Evolutionary conservation across 176 grass and related monocot species (phyloP), one percentile per base, ranked within the genome.

Genomic region (Thalia dealbata): DNA sequence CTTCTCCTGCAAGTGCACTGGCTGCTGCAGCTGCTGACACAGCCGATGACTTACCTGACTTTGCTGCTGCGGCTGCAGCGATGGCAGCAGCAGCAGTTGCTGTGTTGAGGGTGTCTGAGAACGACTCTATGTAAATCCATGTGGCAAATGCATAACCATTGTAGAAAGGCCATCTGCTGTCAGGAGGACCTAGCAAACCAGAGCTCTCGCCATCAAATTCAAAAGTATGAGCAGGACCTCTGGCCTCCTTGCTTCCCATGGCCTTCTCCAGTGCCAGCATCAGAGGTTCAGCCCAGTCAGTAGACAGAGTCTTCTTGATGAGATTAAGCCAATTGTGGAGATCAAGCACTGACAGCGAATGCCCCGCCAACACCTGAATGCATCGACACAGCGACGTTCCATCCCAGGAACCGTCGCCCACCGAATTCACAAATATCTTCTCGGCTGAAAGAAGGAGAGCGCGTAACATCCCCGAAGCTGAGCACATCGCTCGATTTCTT

Each of bases 181-280:
- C 93, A 5, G 87, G 87, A 18, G 93, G 93, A 50, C 82, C 87
- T 70, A 97, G 88, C 76, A 97, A 67, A 14, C 93, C 93, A 71
- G 93, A 97, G 83, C 89, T 97, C 79, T 97, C 93, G 10, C 93
- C 93, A 56, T 97, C 93, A 48, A 97, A 97, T 67, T 97, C 93
- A 65, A 97, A 97, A 54, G 89, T 84, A 32, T 60, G 74, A 23
- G 89, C 78, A 14, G 89, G 93, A 26, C 93, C 93, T 61, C 61
- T 80, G 21, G 83, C 69, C 76, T 92, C 93, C 76, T 81, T 77
- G 24, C 93, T 86, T 29, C 67, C 78, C 81, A 90, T 90, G 74
- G 89, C 87, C 71, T 90, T 92, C 87, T 97, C 93, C 32, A 97
- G 78, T 1, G 79, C 85, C 42, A 92, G 43, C 74, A 84, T 88